phyloP scores from a whole-genome alignment of 257 asterid species.

The Nicotiana undulata region DNA sequence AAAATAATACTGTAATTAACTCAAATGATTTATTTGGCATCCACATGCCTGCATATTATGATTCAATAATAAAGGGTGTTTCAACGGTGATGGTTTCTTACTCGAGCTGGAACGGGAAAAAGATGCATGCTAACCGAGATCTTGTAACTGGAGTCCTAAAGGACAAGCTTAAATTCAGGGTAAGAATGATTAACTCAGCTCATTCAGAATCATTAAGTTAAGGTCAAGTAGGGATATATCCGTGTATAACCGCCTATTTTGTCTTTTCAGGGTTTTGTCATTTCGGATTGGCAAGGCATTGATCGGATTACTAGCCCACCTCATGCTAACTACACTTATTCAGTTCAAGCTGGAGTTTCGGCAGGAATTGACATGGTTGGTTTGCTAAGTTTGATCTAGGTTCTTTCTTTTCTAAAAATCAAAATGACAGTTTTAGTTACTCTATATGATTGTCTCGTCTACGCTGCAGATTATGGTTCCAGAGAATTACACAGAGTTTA shows the following conservation, averaged over 20 bases:
- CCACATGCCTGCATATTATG: conserved; percentile 30
- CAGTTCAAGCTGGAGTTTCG: conserved; percentile 19
- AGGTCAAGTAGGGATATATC: background rate
- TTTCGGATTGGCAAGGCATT: conserved; percentile 22
- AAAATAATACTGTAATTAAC: conserved; percentile 20
- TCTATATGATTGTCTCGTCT: background rate
- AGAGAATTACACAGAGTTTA: conserved; percentile 22
- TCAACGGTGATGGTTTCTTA: conserved; percentile 28
- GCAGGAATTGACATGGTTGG: conserved; percentile 31
- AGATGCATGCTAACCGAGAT: conserved; percentile 27
- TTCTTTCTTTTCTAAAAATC: background rate
- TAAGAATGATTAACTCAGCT: background rate
- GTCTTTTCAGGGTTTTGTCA: conserved; percentile 22
- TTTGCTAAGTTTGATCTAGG: background rate
- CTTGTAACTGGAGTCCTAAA: conserved; percentile 30
- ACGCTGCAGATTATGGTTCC: conserved; percentile 38
- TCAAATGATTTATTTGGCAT: conserved; percentile 18
- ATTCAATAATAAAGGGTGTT: conserved; percentile 23
- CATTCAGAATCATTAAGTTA: background rate
- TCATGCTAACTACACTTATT: conserved; percentile 20
- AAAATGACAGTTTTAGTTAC: background rate
- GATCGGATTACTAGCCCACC: conserved; percentile 18
- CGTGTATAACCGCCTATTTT: background rate
- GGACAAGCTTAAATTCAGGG: conserved; percentile 19
- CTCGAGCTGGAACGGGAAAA: conserved; percentile 29